These are phyloP conservation scores for Cystobasidiaceae sp. DNA, from an alignment of 1,284 basidiomycete species.

Conservation along the genomic window DNA sequence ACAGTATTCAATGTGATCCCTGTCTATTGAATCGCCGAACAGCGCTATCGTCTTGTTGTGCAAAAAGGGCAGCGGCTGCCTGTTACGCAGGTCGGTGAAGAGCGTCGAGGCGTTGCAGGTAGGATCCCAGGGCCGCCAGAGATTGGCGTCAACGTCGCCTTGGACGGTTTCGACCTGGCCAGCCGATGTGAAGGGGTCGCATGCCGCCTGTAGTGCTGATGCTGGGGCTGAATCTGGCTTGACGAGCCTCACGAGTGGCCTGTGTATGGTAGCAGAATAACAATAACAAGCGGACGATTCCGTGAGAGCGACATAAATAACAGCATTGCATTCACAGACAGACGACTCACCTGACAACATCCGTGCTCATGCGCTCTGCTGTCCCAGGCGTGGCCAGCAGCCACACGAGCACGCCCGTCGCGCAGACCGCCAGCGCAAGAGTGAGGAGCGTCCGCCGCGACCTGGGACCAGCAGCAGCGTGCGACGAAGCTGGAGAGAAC, in stretches of 20 bases:
- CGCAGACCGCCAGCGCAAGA: neutral
- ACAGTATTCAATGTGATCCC: constrained; percentile 25
- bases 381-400: neutral
- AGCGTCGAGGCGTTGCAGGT: constrained; percentile 10
- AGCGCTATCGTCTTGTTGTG: constrained; percentile 17
- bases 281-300: neutral
- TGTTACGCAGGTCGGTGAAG: constrained; percentile 1
- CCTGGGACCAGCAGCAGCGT: neutral
- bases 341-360: neutral
- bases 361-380: neutral
- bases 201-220: neutral
- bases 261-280: neutral
- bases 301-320: neutral
- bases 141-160: constrained; percentile 7
- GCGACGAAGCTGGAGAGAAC: neutral
- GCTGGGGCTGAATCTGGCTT: neutral
- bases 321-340: neutral
- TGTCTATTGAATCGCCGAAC: constrained; percentile 13
- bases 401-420: neutral
- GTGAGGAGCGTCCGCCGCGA: neutral
- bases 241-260: neutral
- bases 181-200: constrained; percentile 5
- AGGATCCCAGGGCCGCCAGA: constrained; percentile 16
- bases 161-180: constrained; percentile 3
- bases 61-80: constrained; percentile 7